Evolutionary conservation across 495 filamentous ascomycete genomes (phyloP).

Genomic region (Lepidopterella palustris): DNA sequence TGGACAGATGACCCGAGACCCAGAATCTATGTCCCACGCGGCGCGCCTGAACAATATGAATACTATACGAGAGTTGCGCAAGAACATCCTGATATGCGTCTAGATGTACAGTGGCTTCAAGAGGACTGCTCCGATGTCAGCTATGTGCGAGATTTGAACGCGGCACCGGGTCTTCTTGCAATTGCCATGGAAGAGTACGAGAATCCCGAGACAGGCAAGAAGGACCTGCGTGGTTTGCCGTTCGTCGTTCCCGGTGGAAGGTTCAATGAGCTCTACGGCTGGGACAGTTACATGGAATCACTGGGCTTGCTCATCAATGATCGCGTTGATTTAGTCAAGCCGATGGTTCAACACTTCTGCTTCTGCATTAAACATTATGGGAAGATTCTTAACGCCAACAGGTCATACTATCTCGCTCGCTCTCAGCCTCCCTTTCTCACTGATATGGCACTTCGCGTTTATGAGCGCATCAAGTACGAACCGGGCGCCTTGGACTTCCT

Average conservation of each 20-base stretch:
- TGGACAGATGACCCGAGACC: slow-evolving; percentile 82
- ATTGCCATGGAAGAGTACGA: slow-evolving; percentile 72
- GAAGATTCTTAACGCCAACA: slow-evolving; percentile 94
- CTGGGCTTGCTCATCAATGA: slow-evolving; percentile 77
- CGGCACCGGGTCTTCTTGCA: slow-evolving; percentile 81
- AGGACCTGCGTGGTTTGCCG: slow-evolving; percentile 68
- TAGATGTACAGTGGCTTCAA: slow-evolving; percentile 76
- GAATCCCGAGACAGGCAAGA: slow-evolving; percentile 58
- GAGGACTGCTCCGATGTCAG: slow-evolving; percentile 66
- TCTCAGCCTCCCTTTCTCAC: slow-evolving; percentile 96
- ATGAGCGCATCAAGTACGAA: slow-evolving; percentile 78
- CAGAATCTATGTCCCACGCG: slow-evolving; percentile 84
- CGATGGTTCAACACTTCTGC: slow-evolving; percentile 92
- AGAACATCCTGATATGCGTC: slow-evolving; percentile 67
- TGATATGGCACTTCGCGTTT: slow-evolving; percentile 89
- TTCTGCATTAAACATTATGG: slow-evolving; percentile 98
- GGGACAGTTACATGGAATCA: slow-evolving; percentile 97
- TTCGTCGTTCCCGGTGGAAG: slow-evolving; percentile 94
- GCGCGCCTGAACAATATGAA: slow-evolving; percentile 76
- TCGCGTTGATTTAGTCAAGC: slow-evolving; percentile 74
- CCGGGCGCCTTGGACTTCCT: slow-evolving; percentile 72
- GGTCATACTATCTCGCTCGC: slow-evolving; percentile 87
- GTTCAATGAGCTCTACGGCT: slow-evolving; percentile 96
- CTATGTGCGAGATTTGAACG: slow-evolving; percentile 65
- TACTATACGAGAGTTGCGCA: slow-evolving; percentile 76